Evolutionary conservation across 148 eudicot species (phyloP), one percentile per base, ranked within the genome.

Genomic region (Vaccinium macrocarpon): DNA sequence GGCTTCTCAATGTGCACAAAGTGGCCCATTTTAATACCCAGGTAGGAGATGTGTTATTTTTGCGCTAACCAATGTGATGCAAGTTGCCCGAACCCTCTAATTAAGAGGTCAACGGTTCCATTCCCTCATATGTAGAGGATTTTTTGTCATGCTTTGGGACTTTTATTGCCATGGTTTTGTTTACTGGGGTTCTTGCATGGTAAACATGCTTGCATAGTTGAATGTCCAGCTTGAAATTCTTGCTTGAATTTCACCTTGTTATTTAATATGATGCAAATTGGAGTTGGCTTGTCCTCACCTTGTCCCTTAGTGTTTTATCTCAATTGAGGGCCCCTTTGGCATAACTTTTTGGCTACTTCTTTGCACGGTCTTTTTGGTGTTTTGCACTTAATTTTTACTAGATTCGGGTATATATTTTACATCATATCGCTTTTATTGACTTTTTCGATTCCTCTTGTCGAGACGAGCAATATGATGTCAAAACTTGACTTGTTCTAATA

Each of bases 1-100:
- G 99, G 88, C 94, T 96, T 62, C 98, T 96, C 57, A 90, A 89
- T 80, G 86, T 96, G 61, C 98, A 96, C 81, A 96, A 96, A 90
- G 97, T 96, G 72, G 97, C 95, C 29, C 90, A 97, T 86, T 76
- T 93, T 70, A 96, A 93, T 83, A 92, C 97, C 18, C 99, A 94
- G 96, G 99, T 93, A 90, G 9, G 76, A 3, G 59, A 32, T 23
- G 62, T 8, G 18, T 66, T 32, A 14, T 23, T 76, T 6, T 42
- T 62, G 15, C 6, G 6, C 48, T 53, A 7, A 6, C 25, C 27
- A 8, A 66, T 10, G 55, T 0, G 3, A 52, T 66, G 35, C 72
- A 11, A 25, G 72, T 66, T 25, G 72, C 72, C 72, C 4, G 72
- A 66, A 57, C 71, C 71, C 19, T 21, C 12, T 62, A 25, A 62